Percentiles rank a stretch among this genome's conserved stretches.
Conservation (phyloP, 352 stramenopile species). For the Pythium brassicae region DNA sequence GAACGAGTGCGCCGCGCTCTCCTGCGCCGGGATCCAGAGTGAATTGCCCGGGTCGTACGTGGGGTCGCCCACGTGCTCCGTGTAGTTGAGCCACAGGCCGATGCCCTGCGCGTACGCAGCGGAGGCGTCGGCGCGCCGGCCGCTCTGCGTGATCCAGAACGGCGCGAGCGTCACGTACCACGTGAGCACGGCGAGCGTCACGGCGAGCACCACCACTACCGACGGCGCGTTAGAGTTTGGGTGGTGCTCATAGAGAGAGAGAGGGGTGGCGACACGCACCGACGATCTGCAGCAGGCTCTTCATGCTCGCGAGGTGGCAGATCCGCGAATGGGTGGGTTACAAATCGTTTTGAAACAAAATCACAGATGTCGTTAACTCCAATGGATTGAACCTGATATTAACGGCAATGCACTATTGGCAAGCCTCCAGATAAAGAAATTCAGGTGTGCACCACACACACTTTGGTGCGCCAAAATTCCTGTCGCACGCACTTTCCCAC, state of each 20-base stretch:
- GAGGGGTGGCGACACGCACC: conserved; percentile 18
- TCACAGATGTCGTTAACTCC: neutral
- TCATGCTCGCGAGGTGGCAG: conserved; percentile 19
- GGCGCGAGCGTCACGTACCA: conserved; percentile 75
- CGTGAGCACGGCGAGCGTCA: conserved; percentile 34
- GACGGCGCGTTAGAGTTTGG: neutral
- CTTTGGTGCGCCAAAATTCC: no score
- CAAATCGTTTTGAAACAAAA: no score
- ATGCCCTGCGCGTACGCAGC: conserved; percentile 78
- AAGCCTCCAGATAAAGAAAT: no score
- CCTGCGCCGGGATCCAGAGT: conserved; percentile 66
- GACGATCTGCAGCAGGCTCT: conserved; percentile 38
- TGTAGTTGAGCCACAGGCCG: conserved; percentile 81
- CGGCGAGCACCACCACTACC: conserved; percentile 48
- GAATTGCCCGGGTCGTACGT: conserved; percentile 73
- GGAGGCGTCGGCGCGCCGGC: conserved; percentile 24
- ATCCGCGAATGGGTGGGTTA: neutral
- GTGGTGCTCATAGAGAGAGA: neutral
- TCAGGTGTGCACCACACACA: no score
- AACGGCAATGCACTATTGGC: no score
- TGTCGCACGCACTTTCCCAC: no score
- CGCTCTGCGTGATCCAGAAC: conserved; percentile 62
- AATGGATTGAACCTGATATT: neutral
- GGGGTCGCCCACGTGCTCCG: conserved; percentile 60
- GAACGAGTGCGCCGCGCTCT: conserved; percentile 52